Evolutionary conservation across 805 yeast genomes (phyloP), one percentile per base, ranked within the genome.

Genomic region (Metschnikowia drakensbergensis): DNA sequence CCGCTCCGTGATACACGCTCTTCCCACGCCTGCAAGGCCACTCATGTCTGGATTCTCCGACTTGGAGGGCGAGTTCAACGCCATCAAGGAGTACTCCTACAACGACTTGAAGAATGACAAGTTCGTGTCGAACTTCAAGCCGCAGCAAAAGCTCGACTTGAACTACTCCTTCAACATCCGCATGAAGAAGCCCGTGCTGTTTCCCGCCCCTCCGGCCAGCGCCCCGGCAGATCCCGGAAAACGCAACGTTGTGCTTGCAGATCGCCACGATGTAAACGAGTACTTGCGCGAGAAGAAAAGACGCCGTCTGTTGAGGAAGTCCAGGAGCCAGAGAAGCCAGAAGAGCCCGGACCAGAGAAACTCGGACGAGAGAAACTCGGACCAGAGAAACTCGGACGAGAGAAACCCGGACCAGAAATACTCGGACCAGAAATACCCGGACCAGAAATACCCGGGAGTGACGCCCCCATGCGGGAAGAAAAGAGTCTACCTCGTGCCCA

Each of bases 41-140:
- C 28, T 5, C 32, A 39, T 39, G 42, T 6, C 33, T 5, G n/a
- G 30, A 17, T 39, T 26, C 35, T 22, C 11, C 31, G 37, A 42
- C 28, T 65, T 67, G 37, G 64, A 58, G 7, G 63, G 62, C 3
- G 72, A 68, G 49, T 69, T 69, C 43, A 51, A 42, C 13, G 59
- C 69, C 6, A 54, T 68, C n/a, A 64, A 58, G 45, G 46, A 50
- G 26, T 49, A 64, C 38, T 49, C 65, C 13, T 42, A 39, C 8
- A 55, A 58, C 5, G 65, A 62, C 37, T 42, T 57, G 9, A 46
- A 46, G 9, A 42, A 42, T 17, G 61, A 58, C 38, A 43, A 47
- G 25, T 46, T 65, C 43, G 39, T 63, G 7, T 52, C 53, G 52
- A 52, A 55, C 31, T 49, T 64, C 38, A 55, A 49, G 30, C 37